Base-by-base conservation (phyloP, 176 grass and related monocot genomes). In the Neostapfia colusana region DNA sequence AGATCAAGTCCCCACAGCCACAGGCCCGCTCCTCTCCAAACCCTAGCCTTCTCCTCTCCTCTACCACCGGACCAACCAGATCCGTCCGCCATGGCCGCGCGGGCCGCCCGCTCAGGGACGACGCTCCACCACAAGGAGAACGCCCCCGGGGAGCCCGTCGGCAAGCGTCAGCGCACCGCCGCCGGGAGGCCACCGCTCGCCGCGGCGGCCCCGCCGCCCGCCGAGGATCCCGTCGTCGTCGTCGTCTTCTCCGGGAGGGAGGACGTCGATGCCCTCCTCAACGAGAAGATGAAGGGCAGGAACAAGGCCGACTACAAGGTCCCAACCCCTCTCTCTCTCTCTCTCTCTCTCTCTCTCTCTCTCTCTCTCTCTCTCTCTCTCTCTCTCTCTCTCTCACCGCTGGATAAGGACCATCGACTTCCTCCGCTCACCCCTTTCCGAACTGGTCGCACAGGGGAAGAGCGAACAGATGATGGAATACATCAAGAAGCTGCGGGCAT, bases 211-310 rank as follows among this genome's bases (percentile, higher is more conserved):
- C 70, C 69, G 9, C 80, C 28, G 31, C 50, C 50, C 50, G 26
- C 65, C 3, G 87, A 89, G 24, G 64, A 39, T 31, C 71, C 79
- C 69, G 31, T 3, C 31, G 31, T n/a, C 31, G 31, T n/a, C n/a
- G 61, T 93, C 36, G 88, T 88, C 27, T 90, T 93, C 70, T 1
- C 23, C 0, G 80, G 79, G 4, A 85, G 91, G 82, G 91, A 77
- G 3, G 91, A 90, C 18, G 91, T 93, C 11, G 88, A 93, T 9
- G 31, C 58, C 11, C 85, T 93, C 15, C 74, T 93, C 74, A 79
- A 48, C 26, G 91, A 93, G 88, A 93, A 93, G 82, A 93, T 93
- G 85, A 93, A 93, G 79, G 85, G 91, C 18, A 93, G 87, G 81
- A 87, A 82, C 70, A 93, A 90, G 84, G 87, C 82, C 71, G 91